Percentiles rank a stretch among this genome's conserved stretches.
These are phyloP conservation scores for Trypanosoma boissoni DNA, from an alignment of 208 protist genomes.

Conservation along the genomic window DNA sequence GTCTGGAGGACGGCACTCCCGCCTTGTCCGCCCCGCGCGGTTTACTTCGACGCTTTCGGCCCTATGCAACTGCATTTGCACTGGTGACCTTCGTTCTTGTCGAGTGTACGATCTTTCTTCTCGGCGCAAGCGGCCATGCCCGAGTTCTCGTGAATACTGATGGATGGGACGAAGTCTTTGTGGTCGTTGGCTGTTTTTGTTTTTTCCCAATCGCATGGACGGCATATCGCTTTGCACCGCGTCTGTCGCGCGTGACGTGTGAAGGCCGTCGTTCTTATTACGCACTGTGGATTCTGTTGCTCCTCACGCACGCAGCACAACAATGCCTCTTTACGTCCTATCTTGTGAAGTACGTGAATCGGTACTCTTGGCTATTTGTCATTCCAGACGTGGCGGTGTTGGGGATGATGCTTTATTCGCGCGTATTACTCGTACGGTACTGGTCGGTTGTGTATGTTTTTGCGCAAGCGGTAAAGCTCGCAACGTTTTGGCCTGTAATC, in stretches of 20 bases:
- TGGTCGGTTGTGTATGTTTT: slow-evolving; percentile 18
- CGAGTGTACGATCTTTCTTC: slow-evolving; percentile 13
- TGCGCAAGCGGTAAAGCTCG: slow-evolving; percentile 14
- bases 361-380: slow-evolving; percentile 12
- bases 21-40: background rate
- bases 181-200: slow-evolving; percentile 13
- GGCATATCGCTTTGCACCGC: background rate
- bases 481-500: slow-evolving; percentile 6
- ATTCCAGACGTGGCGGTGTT: slow-evolving; percentile 15
- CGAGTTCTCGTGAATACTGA: background rate
- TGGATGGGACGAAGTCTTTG: slow-evolving; percentile 25
- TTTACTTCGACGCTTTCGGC: background rate
- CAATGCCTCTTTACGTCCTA: slow-evolving; percentile 11
- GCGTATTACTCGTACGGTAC: background rate
- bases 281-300: slow-evolving; percentile 3
- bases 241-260: background rate
- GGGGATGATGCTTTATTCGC: slow-evolving; percentile 1
- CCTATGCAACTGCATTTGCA: background rate
- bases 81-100: background rate
- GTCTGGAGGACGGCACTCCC: too few relatives aligned
- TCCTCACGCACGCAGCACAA: slow-evolving; percentile 17
- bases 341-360: slow-evolving; percentile 6
- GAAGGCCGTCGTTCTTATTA: background rate
- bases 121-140: slow-evolving; percentile 6
- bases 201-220: slow-evolving; percentile 1